Evolutionary conservation across 352 stramenopile species (phyloP), one percentile per base, ranked within the genome.

Genomic region (Globisporangium irregulare): DNA sequence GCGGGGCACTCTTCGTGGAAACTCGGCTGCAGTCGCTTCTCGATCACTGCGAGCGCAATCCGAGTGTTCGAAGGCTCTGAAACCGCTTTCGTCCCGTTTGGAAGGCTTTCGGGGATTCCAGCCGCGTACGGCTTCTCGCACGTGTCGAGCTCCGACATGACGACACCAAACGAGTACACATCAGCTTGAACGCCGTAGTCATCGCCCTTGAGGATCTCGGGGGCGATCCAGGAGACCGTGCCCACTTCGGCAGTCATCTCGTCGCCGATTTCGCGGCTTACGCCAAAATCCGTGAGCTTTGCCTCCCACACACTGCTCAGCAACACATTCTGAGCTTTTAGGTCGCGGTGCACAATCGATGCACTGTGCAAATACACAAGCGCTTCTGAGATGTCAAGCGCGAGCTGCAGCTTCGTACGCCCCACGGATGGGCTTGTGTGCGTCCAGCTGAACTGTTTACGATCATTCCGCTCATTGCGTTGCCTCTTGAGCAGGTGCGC

Each of bases 271-370:
- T 66, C 65, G 6, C 79, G 80, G 58, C 79, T 87, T 24, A 75
- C 66, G n/a, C 70, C 70, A 50, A 75, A 75, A 54, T 75, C 70
- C 20, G 67, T 75, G 29, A 75, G 61, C 53, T 75, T 75, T 3
- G 68, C 71, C 6, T 68, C 68, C 51, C 43, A 74, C 15, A 48
- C 46, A 32, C 73, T 80, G 63, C 67, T 81, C 15, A 90, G 55
- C 29, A 90, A 62, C 56, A 90, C 78, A 56, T 88, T 90, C 64
- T 82, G 71, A 6, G 81, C 73, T 57, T 90, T 90, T 32, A 90
- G 32, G 60, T 90, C 81, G 57, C 79, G 81, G 34, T 90, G 81
- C 55, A 88, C 81, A 4, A 90, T 72, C 4, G 62, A 78, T 32
- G 55, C 48, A 25, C 67, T 69, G 50, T 82, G 75, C 43, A 82